Percentiles rank a stretch among this genome's conserved stretches.
Evolutionary conservation across 2,329 filamentous ascomycete genomes (phyloP).

Genomic region (Pyrenochaeta sp.): DNA sequence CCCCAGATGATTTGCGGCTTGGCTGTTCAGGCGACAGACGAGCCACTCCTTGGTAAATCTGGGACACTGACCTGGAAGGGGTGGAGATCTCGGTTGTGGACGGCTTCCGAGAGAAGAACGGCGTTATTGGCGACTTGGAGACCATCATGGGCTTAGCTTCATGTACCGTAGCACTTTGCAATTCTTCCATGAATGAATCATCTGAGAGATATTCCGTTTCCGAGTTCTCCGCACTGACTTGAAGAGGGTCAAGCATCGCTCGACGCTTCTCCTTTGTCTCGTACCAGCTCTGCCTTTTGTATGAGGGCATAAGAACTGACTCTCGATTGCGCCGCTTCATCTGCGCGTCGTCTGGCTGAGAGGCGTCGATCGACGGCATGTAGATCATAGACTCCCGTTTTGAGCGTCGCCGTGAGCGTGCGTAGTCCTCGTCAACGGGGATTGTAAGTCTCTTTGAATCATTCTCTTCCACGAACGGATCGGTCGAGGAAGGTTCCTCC

Average conservation of each 20-base stretch:
- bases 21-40: slow-evolving; percentile 40
- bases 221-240: slow-evolving; percentile 49
- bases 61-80: slow-evolving; percentile 47
- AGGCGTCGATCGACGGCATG: slow-evolving; percentile 30
- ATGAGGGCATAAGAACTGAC: slow-evolving; percentile 35
- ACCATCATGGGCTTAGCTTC: slow-evolving; percentile 79
- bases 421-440: slow-evolving; percentile 20
- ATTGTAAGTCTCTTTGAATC: slow-evolving; percentile 31
- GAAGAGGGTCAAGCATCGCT: slow-evolving; percentile 51
- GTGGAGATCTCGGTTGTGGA: slow-evolving; percentile 34
- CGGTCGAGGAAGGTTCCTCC: slow-evolving; percentile 16
- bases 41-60: slow-evolving; percentile 37
- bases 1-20: slow-evolving; percentile 41
- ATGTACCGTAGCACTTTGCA: slow-evolving; percentile 81
- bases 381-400: slow-evolving; percentile 46
- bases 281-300: slow-evolving; percentile 36
- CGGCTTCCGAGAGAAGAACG: slow-evolving; percentile 61
- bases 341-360: slow-evolving; percentile 22
- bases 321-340: slow-evolving; percentile 37
- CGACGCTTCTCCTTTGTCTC: slow-evolving; percentile 51
- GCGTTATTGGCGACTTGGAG: slow-evolving; percentile 81
- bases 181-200: slow-evolving; percentile 83
- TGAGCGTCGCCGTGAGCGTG: slow-evolving; percentile 30
- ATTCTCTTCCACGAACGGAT: slow-evolving; percentile 17
- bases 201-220: slow-evolving; percentile 69